Conservation (phyloP, 768 basidiomycete genomes). For the Auricularia sp. region DNA sequence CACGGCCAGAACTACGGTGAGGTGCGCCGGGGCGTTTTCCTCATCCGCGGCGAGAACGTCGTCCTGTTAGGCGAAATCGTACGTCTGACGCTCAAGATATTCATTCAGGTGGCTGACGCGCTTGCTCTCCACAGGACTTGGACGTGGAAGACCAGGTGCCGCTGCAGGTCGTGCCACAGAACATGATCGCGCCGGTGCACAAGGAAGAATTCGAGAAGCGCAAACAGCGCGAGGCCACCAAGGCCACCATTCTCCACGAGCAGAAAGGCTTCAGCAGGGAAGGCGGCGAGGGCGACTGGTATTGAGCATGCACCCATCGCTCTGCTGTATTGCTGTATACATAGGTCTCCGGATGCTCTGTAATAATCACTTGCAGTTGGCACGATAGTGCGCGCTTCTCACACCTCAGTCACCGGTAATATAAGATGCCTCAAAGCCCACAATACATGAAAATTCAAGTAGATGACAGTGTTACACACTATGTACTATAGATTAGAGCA, state of each 20-base stretch:
- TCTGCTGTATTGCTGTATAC: conserved; percentile 3
- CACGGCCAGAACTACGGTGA: conserved; percentile 84
- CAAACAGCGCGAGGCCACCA: conserved; percentile 72
- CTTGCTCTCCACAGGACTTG: conserved; percentile 52
- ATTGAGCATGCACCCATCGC: conserved; percentile 32
- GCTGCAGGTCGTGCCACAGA: conserved; percentile 57
- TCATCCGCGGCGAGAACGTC: conserved; percentile 97
- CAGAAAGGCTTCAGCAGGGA: conserved; percentile 89
- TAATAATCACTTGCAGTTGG: no score
- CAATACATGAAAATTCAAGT: no score
- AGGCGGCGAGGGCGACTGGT: conserved; percentile 93
- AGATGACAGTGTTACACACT: no score
- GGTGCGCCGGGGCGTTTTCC: conserved; percentile 77
- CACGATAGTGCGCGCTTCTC: no score
- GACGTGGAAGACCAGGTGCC: conserved; percentile 87
- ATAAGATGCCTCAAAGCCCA: no score
- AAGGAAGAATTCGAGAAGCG: conserved; percentile 62
- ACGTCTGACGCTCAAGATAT: conserved; percentile 25
- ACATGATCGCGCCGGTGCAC: conserved; percentile 56
- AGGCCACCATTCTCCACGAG: conserved; percentile 73
- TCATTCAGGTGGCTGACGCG: neutral
- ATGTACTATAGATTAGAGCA: no score
- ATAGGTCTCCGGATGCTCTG: no score
- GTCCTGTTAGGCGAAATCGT: conserved; percentile 95
- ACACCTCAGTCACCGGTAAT: no score